Base-by-base conservation (phyloP, 2,329 filamentous ascomycete genomes). In the Didymella arachidicola region DNA sequence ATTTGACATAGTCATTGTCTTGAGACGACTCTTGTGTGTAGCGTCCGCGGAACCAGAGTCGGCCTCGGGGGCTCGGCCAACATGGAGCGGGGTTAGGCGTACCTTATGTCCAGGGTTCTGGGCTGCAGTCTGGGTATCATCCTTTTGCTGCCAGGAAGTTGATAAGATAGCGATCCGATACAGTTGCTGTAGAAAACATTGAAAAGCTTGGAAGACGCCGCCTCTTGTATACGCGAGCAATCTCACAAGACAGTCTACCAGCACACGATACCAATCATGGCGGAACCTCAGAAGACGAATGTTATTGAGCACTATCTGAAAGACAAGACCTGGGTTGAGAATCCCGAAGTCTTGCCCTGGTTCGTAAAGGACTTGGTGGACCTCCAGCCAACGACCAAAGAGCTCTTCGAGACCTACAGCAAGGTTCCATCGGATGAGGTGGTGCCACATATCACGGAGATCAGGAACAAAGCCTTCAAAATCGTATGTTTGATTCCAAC, bases 381-480 rank as follows among this genome's bases (percentile, higher is more conserved):
- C 12, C 59, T 78, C 2, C 65, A 66, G 26, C 67, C 71, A 12
- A 64, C 61, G 16, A 71, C 75, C 2, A 63, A 69, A 32, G 64
- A 77, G 7, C 59, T 80, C 14, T 71, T 80, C 16, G 76, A 79
- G 55, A 72, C 65, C 8, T 80, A 79, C 63, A 76, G 75, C 64
- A 72, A 73, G 25, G 66, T 80, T 2, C 69, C 75, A 2, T 42
- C 72, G 1, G 70, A 70, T 26, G 61, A 77, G 14, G 70, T 80
- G 8, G 63, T 72, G 11, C n/a, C 68, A 16, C 78, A 80, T 54
- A 72, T 79, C 42, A 68, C 69, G 46, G 53, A 69, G 36, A 68
- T 77, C 29, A 69, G 72, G 59, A 65, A 76, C 48, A 63, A 71
- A 51, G 73, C 72, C 7, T 75, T 74, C 62, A 66, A 70, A 42